Percentiles rank a stretch among this genome's conserved stretches.
phyloP scores from a whole-genome alignment of 257 asterid species.

The Solanum lycopersicoides region DNA sequence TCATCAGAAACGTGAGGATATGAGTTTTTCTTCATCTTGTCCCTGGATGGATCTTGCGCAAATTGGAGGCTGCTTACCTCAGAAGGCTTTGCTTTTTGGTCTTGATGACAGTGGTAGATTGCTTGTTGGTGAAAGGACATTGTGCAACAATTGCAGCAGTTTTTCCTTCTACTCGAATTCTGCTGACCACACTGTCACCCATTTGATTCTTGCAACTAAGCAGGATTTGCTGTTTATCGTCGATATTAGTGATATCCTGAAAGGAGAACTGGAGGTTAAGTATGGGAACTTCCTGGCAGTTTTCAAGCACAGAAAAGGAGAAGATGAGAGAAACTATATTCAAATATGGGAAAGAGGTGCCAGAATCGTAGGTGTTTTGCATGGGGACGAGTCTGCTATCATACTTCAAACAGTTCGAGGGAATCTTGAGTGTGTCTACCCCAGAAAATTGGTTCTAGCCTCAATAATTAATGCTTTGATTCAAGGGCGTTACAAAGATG shows the following conservation, averaged over 20 bases:
- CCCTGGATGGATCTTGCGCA: conserved; percentile 66
- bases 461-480: conserved; percentile 70
- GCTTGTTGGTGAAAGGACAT: conserved; percentile 45
- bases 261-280: conserved; percentile 48
- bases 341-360: conserved; percentile 90
- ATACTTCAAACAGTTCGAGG: conserved; percentile 84
- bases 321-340: conserved; percentile 40
- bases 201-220: conserved; percentile 68
- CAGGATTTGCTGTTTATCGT: conserved; percentile 79
- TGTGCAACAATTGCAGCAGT: conserved; percentile 83
- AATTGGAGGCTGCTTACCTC: conserved; percentile 26
- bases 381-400: conserved; percentile 94
- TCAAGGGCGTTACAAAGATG: conserved; percentile 70
- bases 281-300: conserved; percentile 67
- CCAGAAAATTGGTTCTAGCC: conserved; percentile 79
- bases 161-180: conserved; percentile 80
- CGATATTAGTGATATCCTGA: conserved; percentile 57
- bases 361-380: conserved; percentile 63
- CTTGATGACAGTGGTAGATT: conserved; percentile 73
- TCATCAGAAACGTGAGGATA: conserved; percentile 51
- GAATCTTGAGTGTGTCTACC: conserved; percentile 89
- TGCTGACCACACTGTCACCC: conserved; percentile 50
- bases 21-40: conserved; percentile 62
- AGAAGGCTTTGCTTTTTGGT: conserved; percentile 61
- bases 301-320: conserved; percentile 40